A percentile compares a stretch with the other conserved stretches of the same genome.
Conservation (phyloP, 495 filamentous ascomycete species). For the Xylaria sp. region DNA sequence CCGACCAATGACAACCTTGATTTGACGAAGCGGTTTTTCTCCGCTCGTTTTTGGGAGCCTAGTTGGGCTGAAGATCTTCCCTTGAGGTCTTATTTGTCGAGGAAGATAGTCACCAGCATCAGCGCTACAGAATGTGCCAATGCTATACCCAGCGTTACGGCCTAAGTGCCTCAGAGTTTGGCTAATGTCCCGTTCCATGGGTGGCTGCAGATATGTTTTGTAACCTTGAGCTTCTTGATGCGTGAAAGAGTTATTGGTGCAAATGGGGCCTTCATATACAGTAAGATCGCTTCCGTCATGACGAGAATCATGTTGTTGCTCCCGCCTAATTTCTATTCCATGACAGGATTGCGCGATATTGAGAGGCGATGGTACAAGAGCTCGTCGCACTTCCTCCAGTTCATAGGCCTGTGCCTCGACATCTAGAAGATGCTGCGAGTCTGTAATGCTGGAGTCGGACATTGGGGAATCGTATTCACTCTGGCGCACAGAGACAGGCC, state of each 20-base stretch:
- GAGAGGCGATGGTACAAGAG: conserved; percentile 17
- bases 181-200: conserved; percentile 35
- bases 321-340: background rate
- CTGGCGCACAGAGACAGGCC: background rate
- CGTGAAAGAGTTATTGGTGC: conserved; percentile 16
- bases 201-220: conserved; percentile 8
- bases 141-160: background rate
- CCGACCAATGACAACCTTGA: conserved; percentile 11
- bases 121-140: background rate
- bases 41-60: background rate
- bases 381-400: conserved; percentile 13
- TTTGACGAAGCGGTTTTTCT: background rate
- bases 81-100: conserved; percentile 1
- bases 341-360: background rate
- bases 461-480: conserved; percentile 1
- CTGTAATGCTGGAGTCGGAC: conserved; percentile 26
- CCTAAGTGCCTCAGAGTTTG: conserved; percentile 29
- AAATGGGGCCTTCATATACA: background rate
- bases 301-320: conserved; percentile 20
- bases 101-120: background rate
- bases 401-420: conserved; percentile 33
- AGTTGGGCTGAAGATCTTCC: background rate
- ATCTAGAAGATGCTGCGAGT: conserved; percentile 37
- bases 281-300: conserved; percentile 27
- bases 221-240: conserved; percentile 21